Conservation (phyloP, 306 rosid genomes). For the Vigna hirtella region DNA sequence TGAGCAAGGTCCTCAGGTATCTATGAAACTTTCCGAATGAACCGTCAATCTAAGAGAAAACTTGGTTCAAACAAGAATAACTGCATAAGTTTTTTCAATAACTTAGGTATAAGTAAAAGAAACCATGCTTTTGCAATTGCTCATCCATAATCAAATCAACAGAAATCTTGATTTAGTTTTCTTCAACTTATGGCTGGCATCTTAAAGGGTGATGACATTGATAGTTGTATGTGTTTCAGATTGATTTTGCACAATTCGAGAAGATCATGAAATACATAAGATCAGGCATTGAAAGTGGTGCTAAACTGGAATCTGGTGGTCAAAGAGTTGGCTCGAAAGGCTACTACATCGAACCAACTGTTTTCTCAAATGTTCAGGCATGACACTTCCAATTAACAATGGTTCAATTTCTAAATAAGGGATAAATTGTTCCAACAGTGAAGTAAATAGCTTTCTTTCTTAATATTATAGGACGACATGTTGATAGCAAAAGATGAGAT, state of each 20-base stretch:
- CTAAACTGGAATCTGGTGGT: slow-evolving; percentile 82
- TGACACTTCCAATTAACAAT: slow-evolving; percentile 23
- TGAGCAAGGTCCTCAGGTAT: slow-evolving; percentile 95
- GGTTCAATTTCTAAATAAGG: slow-evolving; percentile 10
- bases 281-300: slow-evolving; percentile 71
- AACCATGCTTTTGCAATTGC: not conserved
- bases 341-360: slow-evolving; percentile 77
- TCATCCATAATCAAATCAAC: not conserved
- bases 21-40: slow-evolving; percentile 2
- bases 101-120: not conserved
- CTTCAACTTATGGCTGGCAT: not conserved
- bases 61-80: not conserved
- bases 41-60: not conserved
- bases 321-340: slow-evolving; percentile 79
- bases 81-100: not conserved
- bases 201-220: not conserved
- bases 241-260: slow-evolving; percentile 63
- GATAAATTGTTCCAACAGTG: not conserved
- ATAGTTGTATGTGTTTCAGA: slow-evolving; percentile 45
- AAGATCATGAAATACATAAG: slow-evolving; percentile 72
- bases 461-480: slow-evolving; percentile 69
- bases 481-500: slow-evolving; percentile 83
- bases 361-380: slow-evolving; percentile 81
- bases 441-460: slow-evolving; percentile 23
- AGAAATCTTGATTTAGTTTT: not conserved